phyloP scores from a whole-genome alignment of 1,284 basidiomycete genomes.

The Sanghuangporus weigelae region DNA sequence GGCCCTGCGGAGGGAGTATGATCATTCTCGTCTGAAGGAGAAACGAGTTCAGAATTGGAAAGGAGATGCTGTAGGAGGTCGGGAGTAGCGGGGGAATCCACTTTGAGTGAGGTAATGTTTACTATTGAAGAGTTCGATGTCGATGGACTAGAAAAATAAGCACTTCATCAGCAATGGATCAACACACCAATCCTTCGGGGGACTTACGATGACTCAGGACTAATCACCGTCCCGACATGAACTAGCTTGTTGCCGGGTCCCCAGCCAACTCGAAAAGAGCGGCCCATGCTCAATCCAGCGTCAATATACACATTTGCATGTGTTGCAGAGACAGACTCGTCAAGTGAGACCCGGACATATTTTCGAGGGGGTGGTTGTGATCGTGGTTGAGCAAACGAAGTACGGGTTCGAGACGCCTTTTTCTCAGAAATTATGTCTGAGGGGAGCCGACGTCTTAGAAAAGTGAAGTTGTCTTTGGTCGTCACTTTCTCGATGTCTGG shows the following conservation, averaged over 20 bases:
- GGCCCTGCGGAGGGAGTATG: constrained; percentile 57
- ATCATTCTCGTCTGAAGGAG: constrained; percentile 42
- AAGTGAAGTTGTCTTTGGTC: constrained; percentile 36
- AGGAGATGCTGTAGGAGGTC: constrained; percentile 78
- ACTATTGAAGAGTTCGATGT: constrained; percentile 57
- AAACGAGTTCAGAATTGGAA: constrained; percentile 63
- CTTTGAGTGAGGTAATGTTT: constrained; percentile 41
- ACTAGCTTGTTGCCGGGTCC: constrained; percentile 76
- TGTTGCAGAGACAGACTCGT: constrained; percentile 56
- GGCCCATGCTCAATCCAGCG: constrained; percentile 79
- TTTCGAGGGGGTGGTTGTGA: constrained; percentile 64
- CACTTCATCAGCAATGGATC: constrained; percentile 12
- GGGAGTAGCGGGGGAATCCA: constrained; percentile 31
- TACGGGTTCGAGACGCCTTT: constrained; percentile 31
- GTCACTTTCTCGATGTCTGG: constrained; percentile 64
- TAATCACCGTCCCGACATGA: constrained; percentile 70
- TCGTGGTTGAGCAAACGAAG: constrained; percentile 37
- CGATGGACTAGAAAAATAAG: constrained; percentile 34
- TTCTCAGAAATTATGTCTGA: constrained; percentile 63
- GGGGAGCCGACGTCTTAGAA: constrained; percentile 67
- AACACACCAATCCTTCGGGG: constrained; percentile 1
- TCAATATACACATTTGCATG: constrained; percentile 70
- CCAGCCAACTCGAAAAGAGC: constrained; percentile 91
- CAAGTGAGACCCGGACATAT: constrained; percentile 61
- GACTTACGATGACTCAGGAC: constrained; percentile 47